These are phyloP conservation scores for Tuber microsphaerosporum DNA, from an alignment of 495 filamentous ascomycete genomes.

Conservation along the genomic window DNA sequence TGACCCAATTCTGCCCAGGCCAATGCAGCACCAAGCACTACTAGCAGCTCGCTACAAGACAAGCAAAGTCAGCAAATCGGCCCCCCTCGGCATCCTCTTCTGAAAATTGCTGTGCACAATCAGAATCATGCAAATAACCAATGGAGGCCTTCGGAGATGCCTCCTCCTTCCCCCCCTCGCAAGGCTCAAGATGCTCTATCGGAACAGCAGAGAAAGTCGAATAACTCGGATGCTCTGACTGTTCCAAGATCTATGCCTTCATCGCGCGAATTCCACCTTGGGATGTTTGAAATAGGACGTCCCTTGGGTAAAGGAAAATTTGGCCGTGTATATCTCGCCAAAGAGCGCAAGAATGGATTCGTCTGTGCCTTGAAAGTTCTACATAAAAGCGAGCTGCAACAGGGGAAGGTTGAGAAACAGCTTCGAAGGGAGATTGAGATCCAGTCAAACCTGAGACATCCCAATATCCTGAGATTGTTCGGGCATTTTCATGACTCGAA, in stretches of 20 bases:
- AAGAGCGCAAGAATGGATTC: constrained; percentile 80
- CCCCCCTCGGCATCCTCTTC: constrained; percentile 46
- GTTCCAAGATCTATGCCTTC: constrained; percentile 55
- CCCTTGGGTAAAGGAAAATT: constrained; percentile 97
- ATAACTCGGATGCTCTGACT: constrained; percentile 18
- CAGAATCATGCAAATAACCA: constrained; percentile 54
- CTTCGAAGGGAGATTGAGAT: constrained; percentile 96
- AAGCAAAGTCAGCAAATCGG: constrained; percentile 43
- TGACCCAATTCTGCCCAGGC: constrained; percentile 46
- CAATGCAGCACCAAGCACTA: constrained; percentile 49
- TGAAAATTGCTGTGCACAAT: constrained; percentile 76
- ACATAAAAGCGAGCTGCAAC: constrained; percentile 87
- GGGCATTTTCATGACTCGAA: constrained; percentile 97
- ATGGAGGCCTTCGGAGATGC: constrained; percentile 44
- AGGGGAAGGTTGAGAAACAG: constrained; percentile 92
- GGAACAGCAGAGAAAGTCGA: constrained; percentile 18
- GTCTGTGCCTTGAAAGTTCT: constrained; percentile 95
- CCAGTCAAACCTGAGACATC: constrained; percentile 90
- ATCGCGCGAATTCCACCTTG: constrained; percentile 78
- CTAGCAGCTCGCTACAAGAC: constrained; percentile 49
- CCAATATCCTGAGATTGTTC: constrained; percentile 88
- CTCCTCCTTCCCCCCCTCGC: constrained; percentile 41
- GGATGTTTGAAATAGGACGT: constrained; percentile 98
- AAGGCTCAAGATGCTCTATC: constrained; percentile 34
- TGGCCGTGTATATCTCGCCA: constrained; percentile 89